phyloP scores from a whole-genome alignment of 768 basidiomycete species.

The Paxillus rubicundulus region DNA sequence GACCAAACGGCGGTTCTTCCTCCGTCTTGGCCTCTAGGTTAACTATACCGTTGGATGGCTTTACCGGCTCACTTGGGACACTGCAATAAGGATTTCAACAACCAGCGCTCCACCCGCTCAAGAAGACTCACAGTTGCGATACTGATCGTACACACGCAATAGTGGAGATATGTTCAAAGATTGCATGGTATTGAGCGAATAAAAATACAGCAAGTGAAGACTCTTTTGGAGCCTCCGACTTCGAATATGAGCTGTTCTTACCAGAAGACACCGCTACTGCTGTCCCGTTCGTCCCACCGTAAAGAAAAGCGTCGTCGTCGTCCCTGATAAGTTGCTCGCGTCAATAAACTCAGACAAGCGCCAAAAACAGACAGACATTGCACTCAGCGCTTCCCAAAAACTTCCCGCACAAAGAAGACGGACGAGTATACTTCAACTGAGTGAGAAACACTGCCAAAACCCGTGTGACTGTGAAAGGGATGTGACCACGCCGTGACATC shows the following conservation, averaged over 20 bases:
- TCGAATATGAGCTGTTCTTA: conserved; percentile 39
- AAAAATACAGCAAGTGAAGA: conserved; percentile 33
- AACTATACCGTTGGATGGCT: conserved; percentile 48
- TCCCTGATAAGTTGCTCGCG: conserved; percentile 46
- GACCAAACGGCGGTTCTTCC: conserved; percentile 33
- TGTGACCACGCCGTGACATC: conserved; percentile 26
- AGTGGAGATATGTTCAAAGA: conserved; percentile 38
- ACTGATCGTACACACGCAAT: conserved; percentile 45
- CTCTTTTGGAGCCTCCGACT: conserved; percentile 25
- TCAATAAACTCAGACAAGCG: conserved; percentile 23
- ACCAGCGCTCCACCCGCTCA: conserved; percentile 24
- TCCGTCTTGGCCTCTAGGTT: conserved; percentile 48
- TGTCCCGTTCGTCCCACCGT: conserved; percentile 51
- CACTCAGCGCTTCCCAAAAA: conserved; percentile 17
- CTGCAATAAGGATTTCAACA: conserved; percentile 28
- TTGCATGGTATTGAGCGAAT: conserved; percentile 37
- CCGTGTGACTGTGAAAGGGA: conserved; percentile 20
- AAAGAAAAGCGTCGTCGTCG: conserved; percentile 80
- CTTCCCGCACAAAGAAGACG: conserved; percentile 11
- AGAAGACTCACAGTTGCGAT: conserved; percentile 60
- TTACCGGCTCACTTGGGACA: conserved; percentile 41
- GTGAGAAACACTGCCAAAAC: conserved; percentile 16
- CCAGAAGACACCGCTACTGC: conserved; percentile 40
- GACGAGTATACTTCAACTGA: conserved; percentile 17
- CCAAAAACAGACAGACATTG: conserved; percentile 28